Percentiles rank a stretch among this genome's conserved stretches.
These are phyloP conservation scores for Ogataea methanolica DNA, from an alignment of 805 yeast species.

Conservation along the genomic window DNA sequence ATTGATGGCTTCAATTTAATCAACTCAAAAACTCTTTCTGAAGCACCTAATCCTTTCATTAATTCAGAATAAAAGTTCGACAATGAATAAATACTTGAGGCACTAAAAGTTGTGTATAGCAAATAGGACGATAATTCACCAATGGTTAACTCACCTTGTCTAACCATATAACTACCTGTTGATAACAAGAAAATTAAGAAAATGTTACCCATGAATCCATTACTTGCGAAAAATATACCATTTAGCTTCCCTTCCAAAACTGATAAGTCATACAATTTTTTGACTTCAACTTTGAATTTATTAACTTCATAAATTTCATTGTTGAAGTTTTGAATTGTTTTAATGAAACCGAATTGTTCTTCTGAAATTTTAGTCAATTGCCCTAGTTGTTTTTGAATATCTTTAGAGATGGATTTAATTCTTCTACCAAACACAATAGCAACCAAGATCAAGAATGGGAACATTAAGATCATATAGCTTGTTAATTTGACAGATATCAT, in stretches of 20 bases:
- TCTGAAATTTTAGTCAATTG: slow-evolving; percentile 84
- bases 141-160: slow-evolving; percentile 67
- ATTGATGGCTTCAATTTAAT: slow-evolving; percentile 74
- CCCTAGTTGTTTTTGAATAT: slow-evolving; percentile 82
- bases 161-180: slow-evolving; percentile 79
- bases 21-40: slow-evolving; percentile 83
- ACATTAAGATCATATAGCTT: slow-evolving; percentile 69
- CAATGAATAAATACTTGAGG: slow-evolving; percentile 85
- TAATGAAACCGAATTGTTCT: slow-evolving; percentile 80
- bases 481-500: slow-evolving; percentile 80
- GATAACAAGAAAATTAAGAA: slow-evolving; percentile 73
- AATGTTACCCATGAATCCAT: slow-evolving; percentile 80
- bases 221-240: slow-evolving; percentile 72
- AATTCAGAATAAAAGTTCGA: slow-evolving; percentile 89
- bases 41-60: slow-evolving; percentile 98
- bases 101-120: slow-evolving; percentile 94
- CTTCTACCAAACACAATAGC: slow-evolving; percentile 78
- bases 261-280: slow-evolving; percentile 58
- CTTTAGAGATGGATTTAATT: slow-evolving; percentile 68
- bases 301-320: slow-evolving; percentile 77
- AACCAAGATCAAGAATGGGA: slow-evolving; percentile 79
- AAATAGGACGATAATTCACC: slow-evolving; percentile 91
- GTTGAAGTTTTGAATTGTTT: slow-evolving; percentile 86
- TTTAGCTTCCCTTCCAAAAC: slow-evolving; percentile 74
- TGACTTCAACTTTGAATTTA: slow-evolving; percentile 70